Percentiles rank a stretch among this genome's conserved stretches.
phyloP scores from a whole-genome alignment of 176 grass and related monocot species.

The Phyllostachys edulis region DNA sequence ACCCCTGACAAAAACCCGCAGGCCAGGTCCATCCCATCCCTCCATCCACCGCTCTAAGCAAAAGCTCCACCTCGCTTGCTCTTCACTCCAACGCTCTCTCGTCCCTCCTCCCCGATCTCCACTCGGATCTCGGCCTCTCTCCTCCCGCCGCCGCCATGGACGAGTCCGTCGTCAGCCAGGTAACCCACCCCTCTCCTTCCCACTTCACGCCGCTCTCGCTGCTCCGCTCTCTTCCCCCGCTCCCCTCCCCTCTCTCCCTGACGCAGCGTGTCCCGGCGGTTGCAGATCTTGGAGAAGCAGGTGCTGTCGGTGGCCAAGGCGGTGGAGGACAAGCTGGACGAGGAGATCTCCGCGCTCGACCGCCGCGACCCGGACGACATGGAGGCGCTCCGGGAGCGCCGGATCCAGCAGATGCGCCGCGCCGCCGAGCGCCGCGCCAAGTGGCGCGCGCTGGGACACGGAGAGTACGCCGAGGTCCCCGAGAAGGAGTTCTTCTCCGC shows the following conservation, averaged over 20 bases:
- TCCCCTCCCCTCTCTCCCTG: background rate
- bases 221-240: background rate
- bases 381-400: slow-evolving; percentile 80
- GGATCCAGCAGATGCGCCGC: slow-evolving; percentile 87
- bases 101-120: background rate
- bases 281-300: slow-evolving; percentile 84
- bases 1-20: no score
- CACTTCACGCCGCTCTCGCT: background rate
- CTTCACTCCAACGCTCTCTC: background rate
- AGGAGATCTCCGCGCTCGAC: slow-evolving; percentile 70
- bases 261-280: background rate
- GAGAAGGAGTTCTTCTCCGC: slow-evolving; percentile 97
- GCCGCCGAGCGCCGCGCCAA: slow-evolving; percentile 78
- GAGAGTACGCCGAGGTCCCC: slow-evolving; percentile 75
- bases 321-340: slow-evolving; percentile 89
- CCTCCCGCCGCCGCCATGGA: slow-evolving; percentile 24
- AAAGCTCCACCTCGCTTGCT: background rate
- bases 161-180: slow-evolving; percentile 22
- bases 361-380: slow-evolving; percentile 80
- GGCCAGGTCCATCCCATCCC: no score
- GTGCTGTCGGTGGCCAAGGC: slow-evolving; percentile 77
- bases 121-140: background rate
- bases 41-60: no score
- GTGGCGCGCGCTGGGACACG: slow-evolving; percentile 80
- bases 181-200: background rate